Conservation (phyloP, 495 filamentous ascomycete genomes). For the Tuber calosporum region DNA sequence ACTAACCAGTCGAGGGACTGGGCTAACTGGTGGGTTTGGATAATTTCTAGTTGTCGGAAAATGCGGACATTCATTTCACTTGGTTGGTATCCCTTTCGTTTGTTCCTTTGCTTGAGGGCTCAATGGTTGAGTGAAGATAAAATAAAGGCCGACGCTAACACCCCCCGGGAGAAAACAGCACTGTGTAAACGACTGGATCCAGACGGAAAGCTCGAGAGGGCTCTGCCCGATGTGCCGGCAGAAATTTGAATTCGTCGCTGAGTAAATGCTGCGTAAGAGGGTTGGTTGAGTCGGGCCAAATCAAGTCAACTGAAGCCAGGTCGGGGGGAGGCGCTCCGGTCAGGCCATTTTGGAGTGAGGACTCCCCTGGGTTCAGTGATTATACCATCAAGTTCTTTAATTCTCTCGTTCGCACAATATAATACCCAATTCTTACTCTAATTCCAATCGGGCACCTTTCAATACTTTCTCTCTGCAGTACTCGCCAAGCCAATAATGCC, state of each 20-base stretch:
- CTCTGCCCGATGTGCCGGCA: conserved; percentile 98
- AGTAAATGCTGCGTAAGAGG: conserved; percentile 3
- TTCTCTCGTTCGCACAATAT: conserved; percentile 5
- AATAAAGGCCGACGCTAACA: not conserved
- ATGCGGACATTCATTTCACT: conserved; percentile 95
- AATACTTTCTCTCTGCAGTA: not conserved
- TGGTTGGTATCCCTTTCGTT: conserved; percentile 59
- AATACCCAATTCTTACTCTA: not conserved
- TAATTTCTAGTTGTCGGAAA: conserved; percentile 69
- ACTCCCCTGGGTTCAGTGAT: not conserved
- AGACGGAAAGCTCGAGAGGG: conserved; percentile 85
- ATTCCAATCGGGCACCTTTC: conserved; percentile 7
- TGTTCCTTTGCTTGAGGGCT: conserved; percentile 4
- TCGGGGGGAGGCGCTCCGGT: conserved; percentile 18
- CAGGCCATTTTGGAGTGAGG: conserved; percentile 42
- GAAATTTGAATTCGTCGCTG: conserved; percentile 45
- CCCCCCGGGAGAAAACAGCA: conserved; percentile 52
- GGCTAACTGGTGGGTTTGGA: not conserved
- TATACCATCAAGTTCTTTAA: not conserved
- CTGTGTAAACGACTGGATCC: conserved; percentile 91
- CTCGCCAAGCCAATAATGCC: not conserved
- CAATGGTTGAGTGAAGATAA: conserved; percentile 21
- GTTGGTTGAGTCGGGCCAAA: not conserved
- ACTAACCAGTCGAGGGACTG: not conserved
- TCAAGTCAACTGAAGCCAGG: not conserved